Conservation (phyloP, 2,329 filamentous ascomycete genomes). For the Xylaria sp. region DNA sequence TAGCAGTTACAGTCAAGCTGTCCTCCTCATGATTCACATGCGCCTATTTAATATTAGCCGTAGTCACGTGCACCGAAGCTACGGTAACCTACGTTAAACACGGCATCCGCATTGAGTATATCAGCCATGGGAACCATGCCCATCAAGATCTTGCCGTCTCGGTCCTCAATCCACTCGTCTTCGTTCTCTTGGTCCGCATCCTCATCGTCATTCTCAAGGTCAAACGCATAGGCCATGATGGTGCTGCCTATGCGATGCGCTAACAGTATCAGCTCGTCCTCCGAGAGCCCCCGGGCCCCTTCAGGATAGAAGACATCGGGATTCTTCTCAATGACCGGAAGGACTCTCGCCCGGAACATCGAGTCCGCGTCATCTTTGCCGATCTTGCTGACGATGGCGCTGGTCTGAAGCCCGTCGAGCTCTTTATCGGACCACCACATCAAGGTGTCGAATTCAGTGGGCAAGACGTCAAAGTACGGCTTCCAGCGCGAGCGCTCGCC, state of each 20-base stretch:
- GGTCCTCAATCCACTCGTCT: conserved; percentile 74
- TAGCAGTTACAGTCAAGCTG: conserved; percentile 75
- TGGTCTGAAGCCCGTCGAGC: conserved; percentile 78
- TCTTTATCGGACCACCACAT: conserved; percentile 88
- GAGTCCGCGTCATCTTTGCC: conserved; percentile 77
- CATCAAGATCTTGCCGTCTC: conserved; percentile 69
- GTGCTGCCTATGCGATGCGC: conserved; percentile 87
- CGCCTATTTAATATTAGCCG: conserved; percentile 51
- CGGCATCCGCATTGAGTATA: conserved; percentile 87
- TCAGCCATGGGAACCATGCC: conserved; percentile 94
- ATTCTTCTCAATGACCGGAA: conserved; percentile 62
- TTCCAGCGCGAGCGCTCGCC: conserved; percentile 75
- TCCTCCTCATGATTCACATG: conserved; percentile 66
- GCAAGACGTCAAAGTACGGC: conserved; percentile 81
- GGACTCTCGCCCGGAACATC: conserved; percentile 69
- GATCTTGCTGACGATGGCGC: conserved; percentile 79
- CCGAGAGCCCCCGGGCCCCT: conserved; percentile 51
- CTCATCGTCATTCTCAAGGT: conserved; percentile 68
- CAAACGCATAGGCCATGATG: conserved; percentile 95
- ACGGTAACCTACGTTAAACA: conserved; percentile 75
- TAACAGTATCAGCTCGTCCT: conserved; percentile 60
- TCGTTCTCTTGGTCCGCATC: conserved; percentile 69
- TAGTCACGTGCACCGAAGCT: neutral
- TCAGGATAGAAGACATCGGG: conserved; percentile 58
- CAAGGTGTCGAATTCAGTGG: conserved; percentile 78